These are phyloP conservation scores for Saksenaea oblongispora DNA, from an alignment of 371 early-diverging fungal genomes.

Conservation along the genomic window DNA sequence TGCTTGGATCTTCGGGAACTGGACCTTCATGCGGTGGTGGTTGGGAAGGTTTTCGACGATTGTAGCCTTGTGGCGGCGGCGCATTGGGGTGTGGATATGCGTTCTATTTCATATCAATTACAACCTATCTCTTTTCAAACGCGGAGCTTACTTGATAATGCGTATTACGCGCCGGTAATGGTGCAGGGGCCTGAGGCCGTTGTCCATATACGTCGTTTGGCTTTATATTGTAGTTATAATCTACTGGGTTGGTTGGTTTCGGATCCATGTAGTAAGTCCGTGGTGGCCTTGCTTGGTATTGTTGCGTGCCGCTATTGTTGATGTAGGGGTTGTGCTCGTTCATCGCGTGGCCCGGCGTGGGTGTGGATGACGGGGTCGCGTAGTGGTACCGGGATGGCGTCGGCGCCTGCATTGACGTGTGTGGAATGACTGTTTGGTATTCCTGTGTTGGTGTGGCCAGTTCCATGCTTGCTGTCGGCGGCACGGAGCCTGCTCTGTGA, in stretches of 20 bases:
- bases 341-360: constrained; percentile 18
- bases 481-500: not conserved
- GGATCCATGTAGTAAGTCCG: constrained; percentile 9
- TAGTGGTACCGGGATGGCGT: constrained; percentile 19
- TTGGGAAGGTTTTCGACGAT: not conserved
- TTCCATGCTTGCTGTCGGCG: not conserved
- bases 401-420: not conserved
- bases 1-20: constrained; percentile 29
- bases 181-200: not conserved
- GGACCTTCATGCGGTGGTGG: constrained; percentile 16
- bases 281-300: constrained; percentile 3
- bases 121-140: not conserved
- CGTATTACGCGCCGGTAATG: not conserved
- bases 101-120: not conserved
- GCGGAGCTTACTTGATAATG: not conserved
- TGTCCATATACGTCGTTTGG: not conserved
- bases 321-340: constrained; percentile 10
- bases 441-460: constrained; percentile 7
- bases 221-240: constrained; percentile 11
- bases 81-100: not conserved
- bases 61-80: not conserved
- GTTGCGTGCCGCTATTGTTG: not conserved
- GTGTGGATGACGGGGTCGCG: constrained; percentile 21
- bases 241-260: constrained; percentile 11
- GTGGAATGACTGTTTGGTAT: not conserved